Evolutionary conservation across 2,329 filamentous ascomycete genomes (phyloP).

Genomic region (Diaporthe eres): DNA sequence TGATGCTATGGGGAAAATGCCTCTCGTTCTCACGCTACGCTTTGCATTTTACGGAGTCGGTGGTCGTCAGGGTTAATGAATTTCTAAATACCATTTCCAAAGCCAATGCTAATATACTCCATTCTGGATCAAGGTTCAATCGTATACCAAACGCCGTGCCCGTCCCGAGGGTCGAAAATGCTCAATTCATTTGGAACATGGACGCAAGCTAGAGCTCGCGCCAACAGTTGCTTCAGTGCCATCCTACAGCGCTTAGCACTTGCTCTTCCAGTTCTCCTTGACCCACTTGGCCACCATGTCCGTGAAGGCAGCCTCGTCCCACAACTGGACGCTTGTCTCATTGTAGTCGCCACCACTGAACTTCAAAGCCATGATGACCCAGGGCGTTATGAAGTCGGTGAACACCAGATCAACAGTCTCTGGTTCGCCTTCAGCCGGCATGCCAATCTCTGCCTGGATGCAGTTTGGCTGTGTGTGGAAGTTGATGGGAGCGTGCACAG

Average conservation of each 20-base stretch:
- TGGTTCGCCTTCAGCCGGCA: constrained; percentile 70
- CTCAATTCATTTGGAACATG: constrained; percentile 20
- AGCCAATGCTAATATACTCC: not conserved
- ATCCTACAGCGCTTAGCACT: constrained; percentile 55
- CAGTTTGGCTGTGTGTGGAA: constrained; percentile 88
- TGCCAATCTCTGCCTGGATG: constrained; percentile 77
- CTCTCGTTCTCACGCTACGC: not conserved
- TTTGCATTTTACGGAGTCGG: constrained; percentile 40
- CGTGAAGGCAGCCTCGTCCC: constrained; percentile 69
- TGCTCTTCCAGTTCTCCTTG: constrained; percentile 67
- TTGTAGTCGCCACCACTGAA: constrained; percentile 67
- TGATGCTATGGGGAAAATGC: not conserved
- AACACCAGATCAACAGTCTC: constrained; percentile 90
- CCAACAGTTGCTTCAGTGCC: not conserved
- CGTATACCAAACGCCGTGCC: constrained; percentile 27
- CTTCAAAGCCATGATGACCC: constrained; percentile 82
- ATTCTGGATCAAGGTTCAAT: not conserved
- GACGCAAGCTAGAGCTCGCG: not conserved
- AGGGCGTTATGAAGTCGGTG: constrained; percentile 90
- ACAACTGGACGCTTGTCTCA: constrained; percentile 63
- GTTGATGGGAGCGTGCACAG: constrained; percentile 80
- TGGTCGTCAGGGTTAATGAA: constrained; percentile 18
- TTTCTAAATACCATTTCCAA: constrained; percentile 29
- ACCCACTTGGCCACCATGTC: constrained; percentile 71
- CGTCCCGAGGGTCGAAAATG: not conserved